Base-by-base conservation (phyloP, 306 rosid genomes). In the Inga laurina region DNA sequence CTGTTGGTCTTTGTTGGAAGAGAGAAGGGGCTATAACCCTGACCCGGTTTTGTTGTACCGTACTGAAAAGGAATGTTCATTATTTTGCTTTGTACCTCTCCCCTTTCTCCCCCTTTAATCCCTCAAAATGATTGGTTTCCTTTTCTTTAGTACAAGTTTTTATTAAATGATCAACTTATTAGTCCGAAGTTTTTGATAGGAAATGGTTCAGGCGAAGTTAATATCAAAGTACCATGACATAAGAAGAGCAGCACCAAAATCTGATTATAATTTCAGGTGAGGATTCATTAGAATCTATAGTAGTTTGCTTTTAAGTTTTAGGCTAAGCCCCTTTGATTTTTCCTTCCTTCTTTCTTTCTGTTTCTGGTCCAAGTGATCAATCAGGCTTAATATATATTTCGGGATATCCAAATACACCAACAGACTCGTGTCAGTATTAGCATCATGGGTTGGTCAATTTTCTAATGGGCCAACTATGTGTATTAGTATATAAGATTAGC, bases 11-110 rank as follows among this genome's bases (percentile, higher is more conserved):
- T 30, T 30, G 37, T 44, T 79, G 35, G n/a, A 66, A 48, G 75
- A 68, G 37, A 65, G 57, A 48, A 48, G n/a, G 59, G 78, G 49
- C 35, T 21, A 37, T 34, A 14, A 32, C 80, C 72, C 22, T 54
- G 72, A 75, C 74, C 78, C 82, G 76, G 70, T 82, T 84, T 84
- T 84, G 80, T 32, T 74, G 85, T 78, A 43, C 82, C 75, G 35
- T 74, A 67, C 46, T 24, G 57, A 30, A 71, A 69, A 73, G 41
- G 51, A 75, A 74, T 68, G 77, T 13, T 12, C 30, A 76, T 49
- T 49, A 16, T 16, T 49, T 62, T 80, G 75, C 43, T 76, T 57
- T 39, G 32, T 49, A 19, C 49, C 34, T 19, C 65, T 37, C 78
- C 30, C 24, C 18, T 70, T 44, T 43, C 75, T 44, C 21, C 56